Base-by-base conservation (phyloP, 2,329 filamentous ascomycete species). In the Colletotrichum zoysiae region DNA sequence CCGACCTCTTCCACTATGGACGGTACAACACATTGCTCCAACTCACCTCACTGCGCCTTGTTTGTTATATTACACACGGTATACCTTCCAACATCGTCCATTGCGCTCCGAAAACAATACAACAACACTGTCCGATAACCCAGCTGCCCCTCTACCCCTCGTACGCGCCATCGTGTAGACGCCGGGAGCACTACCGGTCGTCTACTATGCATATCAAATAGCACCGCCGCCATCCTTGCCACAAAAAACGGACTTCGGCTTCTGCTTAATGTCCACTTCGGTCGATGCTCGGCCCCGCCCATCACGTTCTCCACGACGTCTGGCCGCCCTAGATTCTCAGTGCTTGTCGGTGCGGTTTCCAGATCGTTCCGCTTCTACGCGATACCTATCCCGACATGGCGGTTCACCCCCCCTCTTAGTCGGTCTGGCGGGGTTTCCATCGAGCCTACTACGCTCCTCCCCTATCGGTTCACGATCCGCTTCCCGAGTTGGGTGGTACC, bases 201-300 rank as follows among this genome's bases (percentile, higher is more conserved):
- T 40, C 38, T 12, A 11, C 11, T 3, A 40, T 12, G 38, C 11
- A 12, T n/a, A 33, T 33, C 18, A 33, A 30, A 38, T 20, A 44
- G 50, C 18, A 58, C 14, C n/a, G 56, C 30, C 40, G 26, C 26
- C 26, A 20, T 35, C 23, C 16, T 46, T 2, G 42, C n/a, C 20
- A 26, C 56, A 33, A 61, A 57, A 57, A 66, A 50, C 70, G 67
- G 70, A 71, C 60, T 73, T 73, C 70, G 70, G 70, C 62, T 40
- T 70, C 61, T 61, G 62, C 56, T 18, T 58, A 59, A 67, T 53
- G 48, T 63, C 56, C 70, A 66, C 46, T 59, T 70, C 56, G 40
- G 61, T 67, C 67, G 67, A 73, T 67, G 61, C 16, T 63, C 44
- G 44, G 61, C 70, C 66, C 50, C 70, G 65, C 60, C 50, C 56